A percentile compares a stretch with the other conserved stretches of the same genome.
These are phyloP conservation scores for Solanum chiquidenum DNA, from an alignment of 257 asterid species.

Conservation along the genomic window DNA sequence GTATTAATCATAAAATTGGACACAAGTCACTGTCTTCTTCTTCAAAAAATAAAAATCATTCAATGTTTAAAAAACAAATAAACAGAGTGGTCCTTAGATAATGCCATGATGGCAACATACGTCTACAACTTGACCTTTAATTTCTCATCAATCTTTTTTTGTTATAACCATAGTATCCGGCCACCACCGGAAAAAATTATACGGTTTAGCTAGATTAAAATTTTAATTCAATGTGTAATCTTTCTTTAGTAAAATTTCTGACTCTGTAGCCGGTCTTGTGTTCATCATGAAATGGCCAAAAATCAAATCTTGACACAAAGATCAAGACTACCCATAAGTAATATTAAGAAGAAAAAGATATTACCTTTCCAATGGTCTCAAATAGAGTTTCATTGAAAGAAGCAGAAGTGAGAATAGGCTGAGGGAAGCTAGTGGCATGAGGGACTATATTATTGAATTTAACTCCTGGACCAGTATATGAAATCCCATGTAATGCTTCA, in stretches of 20 bases:
- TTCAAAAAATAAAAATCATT: background rate
- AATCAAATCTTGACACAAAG: background rate
- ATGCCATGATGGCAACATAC: conserved; percentile 20
- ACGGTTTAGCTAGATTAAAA: no score
- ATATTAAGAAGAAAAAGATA: background rate
- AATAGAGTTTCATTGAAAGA: conserved; percentile 51
- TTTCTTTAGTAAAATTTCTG: background rate
- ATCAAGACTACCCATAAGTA: background rate
- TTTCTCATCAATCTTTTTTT: background rate
- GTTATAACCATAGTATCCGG: background rate
- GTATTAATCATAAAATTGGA: conserved; percentile 5
- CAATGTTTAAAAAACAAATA: background rate
- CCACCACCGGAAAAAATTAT: background rate
- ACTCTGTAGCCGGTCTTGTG: accelerated
- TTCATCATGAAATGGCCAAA: no score
- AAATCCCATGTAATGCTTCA: conserved; percentile 71
- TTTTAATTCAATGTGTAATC: background rate
- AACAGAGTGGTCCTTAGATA: background rate
- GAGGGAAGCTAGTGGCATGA: conserved; percentile 79
- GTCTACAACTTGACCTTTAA: background rate
- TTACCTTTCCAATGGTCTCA: conserved; percentile 52
- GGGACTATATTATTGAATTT: conserved; percentile 39
- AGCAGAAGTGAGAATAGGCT: conserved; percentile 59
- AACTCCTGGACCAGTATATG: conserved; percentile 50
- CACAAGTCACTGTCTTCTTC: conserved; percentile 8